Base-by-base conservation (phyloP, 345 rosid genomes). In the Heritiera littoralis region DNA sequence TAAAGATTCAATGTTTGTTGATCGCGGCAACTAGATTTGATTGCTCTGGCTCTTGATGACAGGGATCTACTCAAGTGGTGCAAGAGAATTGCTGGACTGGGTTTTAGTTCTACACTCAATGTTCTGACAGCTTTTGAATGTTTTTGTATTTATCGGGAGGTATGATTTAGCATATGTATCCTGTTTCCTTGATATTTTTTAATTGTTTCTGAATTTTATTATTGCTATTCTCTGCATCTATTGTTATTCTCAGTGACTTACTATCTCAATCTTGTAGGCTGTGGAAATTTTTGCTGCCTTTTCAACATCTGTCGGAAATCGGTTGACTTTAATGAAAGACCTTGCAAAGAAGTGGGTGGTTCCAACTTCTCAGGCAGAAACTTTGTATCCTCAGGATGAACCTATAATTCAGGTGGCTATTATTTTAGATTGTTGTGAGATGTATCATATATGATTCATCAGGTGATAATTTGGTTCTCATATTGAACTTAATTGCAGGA, bases 61-160 rank as follows among this genome's bases (percentile, higher is more conserved):
- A 95, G 99, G 91, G 99, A 95, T 88, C 91, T 95, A 74, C 90
- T 95, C 55, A 93, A 95, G 86, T 93, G 92, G 97, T 93, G 99
- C 87, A 95, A 90, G 80, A 87, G 99, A 79, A 89, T 95, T 83
- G 83, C 84, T 63, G 84, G 86, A 23, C 76, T 86, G 54, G 83
- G 79, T 74, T 81, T 77, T 77, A 56, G 74, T 78, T 59, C 68
- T 1, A 20, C 17, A 6, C 77, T 41, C 14, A 59, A 79, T 81
- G 81, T 80, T 68, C 79, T 91, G 84, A 78, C 96, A 61, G 78
- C 89, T 60, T 76, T 80, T 63, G 91, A 91, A 78, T 78, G 88
- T 77, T 85, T 43, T 75, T 79, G 83, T 52, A 89, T 95, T 66
- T 93, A 83, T 86, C 93, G 85, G 71, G 99, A 95, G 98, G 99